phyloP scores from a whole-genome alignment of 2,329 filamentous ascomycete genomes.

The Akanthomyces uredinophilus region DNA sequence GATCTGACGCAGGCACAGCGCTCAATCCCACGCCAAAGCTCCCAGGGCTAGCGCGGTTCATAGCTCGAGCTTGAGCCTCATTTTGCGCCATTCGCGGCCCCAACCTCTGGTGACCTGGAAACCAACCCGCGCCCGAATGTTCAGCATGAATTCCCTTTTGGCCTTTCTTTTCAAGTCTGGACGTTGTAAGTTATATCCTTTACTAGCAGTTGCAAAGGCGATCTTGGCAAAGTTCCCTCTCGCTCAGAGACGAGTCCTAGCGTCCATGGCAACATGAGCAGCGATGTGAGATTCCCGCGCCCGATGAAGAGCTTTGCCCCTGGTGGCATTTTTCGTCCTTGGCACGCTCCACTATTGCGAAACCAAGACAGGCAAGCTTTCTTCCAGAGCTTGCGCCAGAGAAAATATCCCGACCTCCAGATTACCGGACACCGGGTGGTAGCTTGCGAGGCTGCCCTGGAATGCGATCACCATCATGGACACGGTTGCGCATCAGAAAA shows the following conservation, averaged over 20 bases:
- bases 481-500: background rate
- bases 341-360: background rate
- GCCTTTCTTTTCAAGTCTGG: too few relatives aligned
- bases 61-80: too few relatives aligned
- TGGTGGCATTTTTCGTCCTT: background rate
- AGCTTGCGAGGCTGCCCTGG: background rate
- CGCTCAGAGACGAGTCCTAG: background rate
- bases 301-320: background rate
- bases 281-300: background rate
- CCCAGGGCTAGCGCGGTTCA: too few relatives aligned
- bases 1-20: too few relatives aligned
- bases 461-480: slow-evolving; percentile 12
- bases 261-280: background rate
- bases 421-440: background rate
- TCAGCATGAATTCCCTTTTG: too few relatives aligned
- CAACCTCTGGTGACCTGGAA: too few relatives aligned
- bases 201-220: background rate
- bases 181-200: background rate
- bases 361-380: slow-evolving; percentile 1
- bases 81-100: too few relatives aligned
- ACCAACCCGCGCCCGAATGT: too few relatives aligned
- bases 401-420: background rate
- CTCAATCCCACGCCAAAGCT: too few relatives aligned
- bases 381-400: background rate
- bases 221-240: background rate